Conservation (phyloP, 2,329 filamentous ascomycete species). For the Aureobasidium sp. region DNA sequence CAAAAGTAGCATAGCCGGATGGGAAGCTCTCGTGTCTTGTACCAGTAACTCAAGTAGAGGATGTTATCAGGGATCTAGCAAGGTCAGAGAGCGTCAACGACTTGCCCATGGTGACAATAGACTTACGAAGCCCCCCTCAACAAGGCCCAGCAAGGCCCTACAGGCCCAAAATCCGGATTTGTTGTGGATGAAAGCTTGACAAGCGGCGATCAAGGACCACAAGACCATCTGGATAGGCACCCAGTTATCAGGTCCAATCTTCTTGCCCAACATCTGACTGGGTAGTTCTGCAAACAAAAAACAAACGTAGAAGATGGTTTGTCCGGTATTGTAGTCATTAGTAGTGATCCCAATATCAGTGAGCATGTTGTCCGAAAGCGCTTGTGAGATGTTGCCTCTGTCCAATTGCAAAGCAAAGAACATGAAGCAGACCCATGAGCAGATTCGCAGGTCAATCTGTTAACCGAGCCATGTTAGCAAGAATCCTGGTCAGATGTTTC, state of each 20-base stretch:
- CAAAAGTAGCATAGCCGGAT: slow-evolving; percentile 61
- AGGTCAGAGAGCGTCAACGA: background rate
- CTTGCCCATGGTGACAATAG: too few relatives aligned
- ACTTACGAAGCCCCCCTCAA: slow-evolving; percentile 39
- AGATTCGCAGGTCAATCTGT: slow-evolving; percentile 44
- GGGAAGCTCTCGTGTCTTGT: slow-evolving; percentile 61
- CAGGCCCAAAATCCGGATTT: slow-evolving; percentile 35
- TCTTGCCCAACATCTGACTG: slow-evolving; percentile 24
- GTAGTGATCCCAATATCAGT: slow-evolving; percentile 41
- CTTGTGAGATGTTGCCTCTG: slow-evolving; percentile 49
- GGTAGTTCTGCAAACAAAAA: slow-evolving; percentile 33
- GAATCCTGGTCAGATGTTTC: background rate
- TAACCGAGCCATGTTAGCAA: slow-evolving; percentile 29
- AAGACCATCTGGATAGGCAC: slow-evolving; percentile 26
- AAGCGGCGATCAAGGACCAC: slow-evolving; percentile 18
- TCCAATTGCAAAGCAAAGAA: slow-evolving; percentile 43
- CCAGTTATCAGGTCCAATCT: slow-evolving; percentile 20
- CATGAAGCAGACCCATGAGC: slow-evolving; percentile 44
- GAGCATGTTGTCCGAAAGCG: slow-evolving; percentile 54
- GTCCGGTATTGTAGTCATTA: slow-evolving; percentile 37
- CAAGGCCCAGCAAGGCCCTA: slow-evolving; percentile 35
- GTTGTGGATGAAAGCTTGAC: slow-evolving; percentile 23
- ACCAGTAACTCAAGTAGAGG: slow-evolving; percentile 66
- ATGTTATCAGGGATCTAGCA: slow-evolving; percentile 50
- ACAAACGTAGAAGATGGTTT: slow-evolving; percentile 34